phyloP scores from a whole-genome alignment of 1,139 yeast genomes.

The Hanseniaspora uvarum region DNA sequence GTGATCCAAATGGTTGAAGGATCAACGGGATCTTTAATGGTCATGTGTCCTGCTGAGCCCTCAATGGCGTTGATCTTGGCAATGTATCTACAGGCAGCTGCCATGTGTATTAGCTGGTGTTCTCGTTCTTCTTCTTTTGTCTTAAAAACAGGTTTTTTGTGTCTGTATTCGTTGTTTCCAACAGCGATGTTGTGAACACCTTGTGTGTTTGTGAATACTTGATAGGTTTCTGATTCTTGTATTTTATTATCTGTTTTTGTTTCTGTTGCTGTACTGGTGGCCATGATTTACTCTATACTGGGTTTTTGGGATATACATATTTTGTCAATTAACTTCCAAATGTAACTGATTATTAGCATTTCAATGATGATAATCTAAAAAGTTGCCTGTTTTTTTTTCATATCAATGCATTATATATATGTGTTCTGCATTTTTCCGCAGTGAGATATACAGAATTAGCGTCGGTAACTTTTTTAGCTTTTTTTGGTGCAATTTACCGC shows the following conservation, averaged over 20 bases:
- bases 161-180: conserved; percentile 21
- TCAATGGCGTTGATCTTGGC: conserved; percentile 65
- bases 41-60: conserved; percentile 70
- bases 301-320: too few species aligned
- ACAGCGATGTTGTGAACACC: conserved; percentile 22
- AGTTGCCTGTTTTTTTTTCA: too few species aligned
- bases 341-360: too few species aligned
- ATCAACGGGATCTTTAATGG: conserved; percentile 62
- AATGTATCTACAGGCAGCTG: conserved; percentile 65
- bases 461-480: too few species aligned
- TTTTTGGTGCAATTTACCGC: too few species aligned
- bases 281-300: neutral
- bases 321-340: too few species aligned
- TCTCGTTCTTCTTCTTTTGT: conserved; percentile 43
- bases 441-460: too few species aligned
- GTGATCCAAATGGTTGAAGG: conserved; percentile 64
- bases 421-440: too few species aligned
- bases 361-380: too few species aligned
- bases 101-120: conserved; percentile 63
- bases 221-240: conserved; percentile 5
- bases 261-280: conserved; percentile 23
- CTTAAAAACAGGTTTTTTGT: conserved; percentile 38
- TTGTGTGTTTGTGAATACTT: conserved; percentile 18
- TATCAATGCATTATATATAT: too few species aligned
- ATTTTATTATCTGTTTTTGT: conserved; percentile 27